Evolutionary conservation across 176 grass and related monocot species (phyloP).

Genomic region (Tillandsia leiboldiana): DNA sequence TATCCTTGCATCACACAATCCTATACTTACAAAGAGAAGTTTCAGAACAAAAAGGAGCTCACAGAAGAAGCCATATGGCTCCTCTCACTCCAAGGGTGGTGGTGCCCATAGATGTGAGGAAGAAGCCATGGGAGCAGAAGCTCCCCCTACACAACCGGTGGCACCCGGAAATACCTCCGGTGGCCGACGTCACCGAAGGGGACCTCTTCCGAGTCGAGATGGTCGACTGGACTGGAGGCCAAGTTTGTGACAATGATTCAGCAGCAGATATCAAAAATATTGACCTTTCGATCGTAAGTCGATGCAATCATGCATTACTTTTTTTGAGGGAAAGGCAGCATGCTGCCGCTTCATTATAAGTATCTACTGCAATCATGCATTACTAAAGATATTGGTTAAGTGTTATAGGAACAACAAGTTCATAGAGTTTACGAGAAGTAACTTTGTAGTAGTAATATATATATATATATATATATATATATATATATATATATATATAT

Average conservation of each 20-base stretch:
- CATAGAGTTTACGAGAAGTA: too few relatives aligned
- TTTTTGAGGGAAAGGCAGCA: too few relatives aligned
- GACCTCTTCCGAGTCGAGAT: constrained; percentile 84
- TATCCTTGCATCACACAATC: too few relatives aligned
- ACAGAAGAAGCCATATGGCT: constrained; percentile 29
- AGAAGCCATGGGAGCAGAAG: constrained; percentile 71
- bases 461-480: too few relatives aligned
- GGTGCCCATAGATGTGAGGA: constrained; percentile 74
- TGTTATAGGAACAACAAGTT: too few relatives aligned
- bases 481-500: too few relatives aligned
- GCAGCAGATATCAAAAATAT: constrained; percentile 75
- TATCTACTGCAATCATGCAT: too few relatives aligned
- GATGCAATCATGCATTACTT: neutral
- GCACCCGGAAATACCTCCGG: constrained; percentile 73
- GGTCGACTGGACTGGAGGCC: constrained; percentile 70
- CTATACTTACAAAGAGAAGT: too few relatives aligned
- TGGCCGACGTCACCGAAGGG: constrained; percentile 70
- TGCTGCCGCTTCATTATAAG: too few relatives aligned
- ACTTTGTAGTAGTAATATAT: too few relatives aligned
- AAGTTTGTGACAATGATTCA: constrained; percentile 49
- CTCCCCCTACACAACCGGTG: constrained; percentile 78
- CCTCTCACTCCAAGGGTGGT: constrained; percentile 61
- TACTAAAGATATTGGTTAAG: neutral
- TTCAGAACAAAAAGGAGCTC: too few relatives aligned
- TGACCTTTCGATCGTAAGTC: constrained; percentile 56